Evolutionary conservation across 1,284 basidiomycete species (phyloP), one percentile per base, ranked within the genome.

Genomic region (Spongispora temasekensis): DNA sequence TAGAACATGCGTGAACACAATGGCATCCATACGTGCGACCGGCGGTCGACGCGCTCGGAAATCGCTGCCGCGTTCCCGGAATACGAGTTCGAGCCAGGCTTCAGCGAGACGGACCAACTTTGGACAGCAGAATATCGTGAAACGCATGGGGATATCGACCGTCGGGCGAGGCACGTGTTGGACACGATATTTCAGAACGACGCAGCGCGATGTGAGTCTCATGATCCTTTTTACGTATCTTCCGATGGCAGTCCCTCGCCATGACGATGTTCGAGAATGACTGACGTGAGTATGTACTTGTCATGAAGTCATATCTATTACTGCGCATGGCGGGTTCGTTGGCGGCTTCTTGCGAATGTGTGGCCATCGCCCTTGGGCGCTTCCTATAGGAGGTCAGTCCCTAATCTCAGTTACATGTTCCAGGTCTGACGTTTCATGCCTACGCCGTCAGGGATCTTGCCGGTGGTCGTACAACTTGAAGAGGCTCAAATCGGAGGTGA

Each of bases 1-100:
- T 51, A 90, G 89, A 81, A 87, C 62, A 80, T 83, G 31, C 83
- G 90, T 19, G 91, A 93, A 73, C 78, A 83, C 59, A 83, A 85
- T 58, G 90, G 91, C 0, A 79, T 84, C 2, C 89, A 93, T 67
- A 90, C 88, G 0, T 93, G 91, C 68, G 91, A 93, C 70, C 82
- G 84, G 64, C 84, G 91, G 9, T 78, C 78, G 15, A 77, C 83
- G 0, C 78, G 81, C 57, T 79, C 85, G 0, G 80, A 82, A 55
- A 86, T 95, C 57, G 64, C 73, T 0, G 64, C 71, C 0, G 71
- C 79, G 2, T 94, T 90, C 66, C 89, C 91, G 0, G 70, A 75
- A 6, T 89, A 90, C 68, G 64, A 56, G 1, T 85, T 94, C 60
- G 91, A 95, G 67, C 71, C 77, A 0, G 83, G 81, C 0, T 88